These are phyloP conservation scores for Candida maesae DNA, from an alignment of 805 yeast species.

Conservation along the genomic window DNA sequence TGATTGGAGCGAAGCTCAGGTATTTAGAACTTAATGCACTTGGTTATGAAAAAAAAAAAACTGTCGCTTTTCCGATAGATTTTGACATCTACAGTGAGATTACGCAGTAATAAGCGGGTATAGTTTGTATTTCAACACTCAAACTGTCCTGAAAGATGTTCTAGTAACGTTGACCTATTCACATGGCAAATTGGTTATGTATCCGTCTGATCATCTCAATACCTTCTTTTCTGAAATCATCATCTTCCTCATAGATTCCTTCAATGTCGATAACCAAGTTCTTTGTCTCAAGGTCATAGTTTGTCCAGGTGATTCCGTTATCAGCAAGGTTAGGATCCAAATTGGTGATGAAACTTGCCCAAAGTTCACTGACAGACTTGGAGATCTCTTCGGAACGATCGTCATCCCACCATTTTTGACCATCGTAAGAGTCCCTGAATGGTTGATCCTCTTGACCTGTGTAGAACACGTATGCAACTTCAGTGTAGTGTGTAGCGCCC, in stretches of 20 bases:
- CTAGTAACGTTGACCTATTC: neutral
- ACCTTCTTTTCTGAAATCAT: slow-evolving; percentile 5
- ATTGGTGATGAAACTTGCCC: slow-evolving; percentile 13
- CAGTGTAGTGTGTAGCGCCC: slow-evolving; percentile 11
- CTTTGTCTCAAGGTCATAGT: slow-evolving; percentile 4
- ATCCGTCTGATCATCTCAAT: slow-evolving; percentile 4
- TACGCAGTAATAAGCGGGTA: no score
- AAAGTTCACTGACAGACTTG: slow-evolving; percentile 7
- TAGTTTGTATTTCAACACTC: no score
- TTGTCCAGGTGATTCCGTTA: slow-evolving; percentile 8
- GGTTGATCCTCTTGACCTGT: slow-evolving; percentile 7
- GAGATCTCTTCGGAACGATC: slow-evolving; percentile 6
- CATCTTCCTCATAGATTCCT: slow-evolving; percentile 11
- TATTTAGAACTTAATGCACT: no score
- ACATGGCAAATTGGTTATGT: slow-evolving; percentile 8
- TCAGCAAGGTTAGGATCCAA: slow-evolving; percentile 11
- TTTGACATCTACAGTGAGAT: no score
- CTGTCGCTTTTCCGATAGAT: no score
- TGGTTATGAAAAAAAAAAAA: no score
- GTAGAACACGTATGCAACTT: slow-evolving; percentile 10
- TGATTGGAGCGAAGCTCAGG: no score
- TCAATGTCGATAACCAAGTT: slow-evolving; percentile 10
- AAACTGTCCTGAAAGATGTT: neutral
- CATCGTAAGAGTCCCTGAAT: slow-evolving; percentile 8
- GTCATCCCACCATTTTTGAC: slow-evolving; percentile 12